Base-by-base conservation (phyloP, 345 rosid species). In the Erucastrum elatum region DNA sequence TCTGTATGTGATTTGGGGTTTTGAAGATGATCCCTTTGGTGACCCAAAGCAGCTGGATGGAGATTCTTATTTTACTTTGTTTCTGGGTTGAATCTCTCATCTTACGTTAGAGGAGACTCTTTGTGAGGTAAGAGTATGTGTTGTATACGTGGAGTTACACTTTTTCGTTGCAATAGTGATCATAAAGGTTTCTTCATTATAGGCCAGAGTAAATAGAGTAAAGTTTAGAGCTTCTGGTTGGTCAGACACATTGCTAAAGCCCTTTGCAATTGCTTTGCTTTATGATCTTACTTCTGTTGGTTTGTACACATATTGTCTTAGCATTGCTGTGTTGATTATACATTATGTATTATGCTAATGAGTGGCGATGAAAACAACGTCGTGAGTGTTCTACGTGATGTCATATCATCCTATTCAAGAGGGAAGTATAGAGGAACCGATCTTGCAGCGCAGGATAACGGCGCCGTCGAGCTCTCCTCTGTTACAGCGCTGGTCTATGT, bases 401-500 rank as follows among this genome's bases (percentile, higher is more conserved):
- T 66, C 88, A 11, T 92, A 92, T 82, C 98, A 92, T 77, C 98
- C 98, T 13, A 92, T 94, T 79, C 98, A 94, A 75, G 96, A 88
- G 0, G 98, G 97, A 3, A 94, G 98, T 81, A 91, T 94, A 61
- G 97, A 94, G 98, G 98, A 84, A 92, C 93, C 15, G 98, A 88
- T 69, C 70, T 88, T 75, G 86, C 84, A 33, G 91, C 96, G 27
- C 97, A 89, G 67, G 98, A 90, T 77, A 88, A 88, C 82, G 97
- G 83, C 70, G 83, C 15, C 88, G 84, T 79, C 92, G 97, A 13
- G 95, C 98, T 72, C 86, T 84, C 4, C 97, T 92, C 83, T 92
- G 97, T 83, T 92, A 90, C 77, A 79, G 90, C 29, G 88, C 92
- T 56, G 88, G 88, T 68, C 92, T 94, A 87, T 91, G 98, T 92